Evolutionary conservation across 768 basidiomycete species (phyloP).

Genomic region (Sistotremastrum niveocremeum): DNA sequence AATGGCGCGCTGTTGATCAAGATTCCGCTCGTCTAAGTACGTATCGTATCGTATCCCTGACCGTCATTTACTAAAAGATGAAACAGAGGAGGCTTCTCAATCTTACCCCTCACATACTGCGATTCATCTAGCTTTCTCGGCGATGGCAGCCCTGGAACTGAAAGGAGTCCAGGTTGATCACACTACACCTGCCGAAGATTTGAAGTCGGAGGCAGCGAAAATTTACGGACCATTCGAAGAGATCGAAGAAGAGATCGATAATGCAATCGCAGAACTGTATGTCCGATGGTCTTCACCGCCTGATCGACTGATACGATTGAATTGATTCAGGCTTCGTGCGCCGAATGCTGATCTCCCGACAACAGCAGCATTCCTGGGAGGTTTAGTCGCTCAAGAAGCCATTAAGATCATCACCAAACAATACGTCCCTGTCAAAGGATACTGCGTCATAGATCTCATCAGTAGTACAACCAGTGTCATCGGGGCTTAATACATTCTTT

Average conservation of each 20-base stretch:
- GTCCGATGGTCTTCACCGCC: constrained; percentile 17
- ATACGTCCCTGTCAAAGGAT: constrained; percentile 82
- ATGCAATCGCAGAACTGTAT: constrained; percentile 69
- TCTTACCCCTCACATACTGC: constrained; percentile 32
- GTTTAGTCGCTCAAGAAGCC: constrained; percentile 87
- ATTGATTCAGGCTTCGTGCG: constrained; percentile 47
- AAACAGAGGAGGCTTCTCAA: constrained; percentile 6
- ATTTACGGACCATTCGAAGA: constrained; percentile 36
- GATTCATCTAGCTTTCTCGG: constrained; percentile 65
- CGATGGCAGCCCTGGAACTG: constrained; percentile 26
- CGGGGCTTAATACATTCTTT: constrained; percentile 2
- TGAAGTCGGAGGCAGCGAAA: constrained; percentile 36
- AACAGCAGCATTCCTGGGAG: constrained; percentile 86
- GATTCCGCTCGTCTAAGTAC: constrained; percentile 38
- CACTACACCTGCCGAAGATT: constrained; percentile 33
- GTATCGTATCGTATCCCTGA: constrained; percentile 4
- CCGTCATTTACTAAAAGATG: background rate
- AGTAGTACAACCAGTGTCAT: constrained; percentile 58
- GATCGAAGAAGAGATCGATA: constrained; percentile 37
- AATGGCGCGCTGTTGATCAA: constrained; percentile 42
- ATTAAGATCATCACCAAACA: constrained; percentile 97
- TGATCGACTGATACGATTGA: background rate
- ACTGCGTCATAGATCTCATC: constrained; percentile 73
- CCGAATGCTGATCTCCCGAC: constrained; percentile 84
- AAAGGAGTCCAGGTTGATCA: constrained; percentile 14